Conservation (phyloP, 306 rosid genomes). For the Morella rubra region DNA sequence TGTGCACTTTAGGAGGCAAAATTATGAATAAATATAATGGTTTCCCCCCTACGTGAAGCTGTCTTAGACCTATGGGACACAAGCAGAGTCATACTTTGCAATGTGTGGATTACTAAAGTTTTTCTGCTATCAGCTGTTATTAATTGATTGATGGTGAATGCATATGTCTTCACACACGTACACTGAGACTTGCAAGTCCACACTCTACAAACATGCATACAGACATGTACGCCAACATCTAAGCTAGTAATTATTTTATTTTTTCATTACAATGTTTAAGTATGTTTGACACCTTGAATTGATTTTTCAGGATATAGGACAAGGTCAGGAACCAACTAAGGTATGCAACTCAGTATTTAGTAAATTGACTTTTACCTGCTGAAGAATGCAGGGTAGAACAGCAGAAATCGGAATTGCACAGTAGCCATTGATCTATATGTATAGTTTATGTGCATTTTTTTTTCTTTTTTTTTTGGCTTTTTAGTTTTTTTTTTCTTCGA, state of each 20-base stretch:
- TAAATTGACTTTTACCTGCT: constrained; percentile 6
- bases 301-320: constrained; percentile 38
- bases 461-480: not conserved
- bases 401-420: not conserved
- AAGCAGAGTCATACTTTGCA: not conserved
- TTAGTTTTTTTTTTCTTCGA: no score
- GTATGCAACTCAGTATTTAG: constrained; percentile 28
- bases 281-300: constrained; percentile 22
- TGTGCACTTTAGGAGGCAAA: not conserved
- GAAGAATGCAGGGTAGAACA: not conserved
- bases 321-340: constrained; percentile 51
- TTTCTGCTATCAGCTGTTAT: not conserved
- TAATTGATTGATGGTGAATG: not conserved
- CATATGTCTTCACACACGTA: not conserved
- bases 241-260: not conserved
- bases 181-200: not conserved
- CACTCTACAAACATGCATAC: not conserved
- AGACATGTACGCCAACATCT: not conserved
- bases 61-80: not conserved
- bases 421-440: not conserved
- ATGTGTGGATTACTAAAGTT: not conserved
- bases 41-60: not conserved
- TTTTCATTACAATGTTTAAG: constrained; percentile 2
- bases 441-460: not conserved
- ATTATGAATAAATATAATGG: not conserved